phyloP scores from a whole-genome alignment of 179 eudicot genomes.

The Amaranthus tricolor region DNA sequence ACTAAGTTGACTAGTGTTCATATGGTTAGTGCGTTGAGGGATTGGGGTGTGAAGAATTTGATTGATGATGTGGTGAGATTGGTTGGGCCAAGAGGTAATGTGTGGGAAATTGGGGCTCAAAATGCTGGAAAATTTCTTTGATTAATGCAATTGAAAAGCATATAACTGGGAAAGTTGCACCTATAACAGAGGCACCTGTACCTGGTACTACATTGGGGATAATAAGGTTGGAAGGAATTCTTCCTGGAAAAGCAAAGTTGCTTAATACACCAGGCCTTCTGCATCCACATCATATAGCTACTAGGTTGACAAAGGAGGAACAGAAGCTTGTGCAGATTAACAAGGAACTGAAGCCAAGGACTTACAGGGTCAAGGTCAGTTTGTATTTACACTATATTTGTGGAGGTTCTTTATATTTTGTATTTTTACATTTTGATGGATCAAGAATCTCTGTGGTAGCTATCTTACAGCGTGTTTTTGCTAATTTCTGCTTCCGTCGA shows the following conservation, averaged over 20 bases:
- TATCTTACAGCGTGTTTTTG: not conserved
- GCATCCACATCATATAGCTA: slow-evolving; percentile 79
- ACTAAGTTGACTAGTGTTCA: slow-evolving; percentile 74
- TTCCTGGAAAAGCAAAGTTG: slow-evolving; percentile 78
- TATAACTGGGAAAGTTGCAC: slow-evolving; percentile 49
- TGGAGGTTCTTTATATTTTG: not conserved
- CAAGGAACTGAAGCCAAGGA: slow-evolving; percentile 92
- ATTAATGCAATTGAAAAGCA: slow-evolving; percentile 82
- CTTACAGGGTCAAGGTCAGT: slow-evolving; percentile 83
- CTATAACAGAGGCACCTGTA: slow-evolving; percentile 87
- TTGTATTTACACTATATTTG: not conserved
- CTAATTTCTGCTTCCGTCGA: not conserved
- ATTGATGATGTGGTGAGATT: slow-evolving; percentile 70
- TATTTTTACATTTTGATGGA: not conserved
- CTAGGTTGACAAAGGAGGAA: slow-evolving; percentile 83
- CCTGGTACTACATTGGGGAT: slow-evolving; percentile 98
- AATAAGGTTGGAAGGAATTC: slow-evolving; percentile 72
- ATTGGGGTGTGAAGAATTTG: slow-evolving; percentile 88
- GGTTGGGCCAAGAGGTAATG: slow-evolving; percentile 84
- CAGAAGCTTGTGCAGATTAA: slow-evolving; percentile 72
- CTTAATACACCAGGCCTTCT: slow-evolving; percentile 96
- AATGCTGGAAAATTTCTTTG: slow-evolving; percentile 91
- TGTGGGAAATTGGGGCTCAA: slow-evolving; percentile 97
- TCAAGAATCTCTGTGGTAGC: not conserved
- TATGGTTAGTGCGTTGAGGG: slow-evolving; percentile 77